A percentile compares a stretch with the other conserved stretches of the same genome.
Evolutionary conservation across 257 asterid species (phyloP).

Genomic region (Solanum corneliomulleri): DNA sequence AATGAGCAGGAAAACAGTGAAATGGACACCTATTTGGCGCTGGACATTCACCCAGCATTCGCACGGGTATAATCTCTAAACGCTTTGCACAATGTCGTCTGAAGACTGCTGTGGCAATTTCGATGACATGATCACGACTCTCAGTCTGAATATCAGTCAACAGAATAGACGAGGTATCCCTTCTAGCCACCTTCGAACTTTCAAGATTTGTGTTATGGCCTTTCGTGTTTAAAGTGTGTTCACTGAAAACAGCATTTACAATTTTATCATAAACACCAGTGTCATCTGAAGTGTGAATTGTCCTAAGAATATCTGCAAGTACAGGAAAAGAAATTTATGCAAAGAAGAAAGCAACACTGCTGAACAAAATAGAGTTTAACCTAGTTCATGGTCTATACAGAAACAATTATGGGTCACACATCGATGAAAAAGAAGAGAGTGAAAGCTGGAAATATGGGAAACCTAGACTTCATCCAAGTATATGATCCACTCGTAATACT

Average conservation of each 20-base stretch:
- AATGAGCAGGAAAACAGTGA: background rate
- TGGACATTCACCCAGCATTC: constrained; percentile 47
- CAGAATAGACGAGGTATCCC: constrained; percentile 43
- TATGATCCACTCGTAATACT: background rate
- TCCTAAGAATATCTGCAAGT: constrained; percentile 61
- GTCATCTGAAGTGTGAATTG: constrained; percentile 81
- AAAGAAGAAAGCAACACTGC: constrained; percentile 3
- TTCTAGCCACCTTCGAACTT: constrained; percentile 35
- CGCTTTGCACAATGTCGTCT: constrained; percentile 84
- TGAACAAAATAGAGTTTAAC: background rate
- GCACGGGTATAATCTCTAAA: constrained; percentile 76
- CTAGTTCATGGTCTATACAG: background rate
- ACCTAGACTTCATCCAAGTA: background rate
- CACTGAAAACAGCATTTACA: constrained; percentile 70
- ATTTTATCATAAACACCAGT: constrained; percentile 59
- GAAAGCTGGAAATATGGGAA: background rate
- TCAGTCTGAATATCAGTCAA: constrained; percentile 56
- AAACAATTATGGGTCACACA: background rate
- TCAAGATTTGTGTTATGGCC: constrained; percentile 45
- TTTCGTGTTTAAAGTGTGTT: constrained; percentile 38
- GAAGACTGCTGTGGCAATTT: constrained; percentile 51
- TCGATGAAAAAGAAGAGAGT: background rate
- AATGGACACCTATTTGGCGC: constrained; percentile 45
- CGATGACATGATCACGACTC: constrained; percentile 50
- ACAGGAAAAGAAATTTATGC: constrained; percentile 1